These are phyloP conservation scores for Ailanthus altissimus DNA, from an alignment of 345 rosid genomes.

Conservation along the genomic window DNA sequence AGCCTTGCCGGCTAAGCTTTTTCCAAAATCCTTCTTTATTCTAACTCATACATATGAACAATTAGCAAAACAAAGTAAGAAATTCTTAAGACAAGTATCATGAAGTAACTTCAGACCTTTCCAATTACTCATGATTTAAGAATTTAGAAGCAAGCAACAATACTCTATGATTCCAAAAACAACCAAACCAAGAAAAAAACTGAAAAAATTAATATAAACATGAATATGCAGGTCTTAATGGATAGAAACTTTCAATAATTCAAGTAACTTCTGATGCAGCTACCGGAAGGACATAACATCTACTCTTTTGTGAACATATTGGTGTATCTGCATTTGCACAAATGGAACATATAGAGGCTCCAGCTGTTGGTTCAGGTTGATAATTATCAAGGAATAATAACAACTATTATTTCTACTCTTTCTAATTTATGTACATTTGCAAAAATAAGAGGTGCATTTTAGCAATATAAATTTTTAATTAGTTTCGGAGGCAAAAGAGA, in stretches of 20 bases:
- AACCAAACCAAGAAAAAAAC: background rate
- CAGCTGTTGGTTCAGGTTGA: background rate
- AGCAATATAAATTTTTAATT: constrained; percentile 5
- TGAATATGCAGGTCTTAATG: background rate
- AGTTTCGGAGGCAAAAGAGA: constrained; percentile 9
- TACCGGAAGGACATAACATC: background rate
- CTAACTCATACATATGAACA: background rate
- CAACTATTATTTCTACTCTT: background rate
- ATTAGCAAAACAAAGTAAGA: background rate
- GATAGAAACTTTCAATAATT: background rate
- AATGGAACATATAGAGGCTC: background rate
- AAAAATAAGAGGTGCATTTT: background rate
- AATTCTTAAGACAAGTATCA: background rate
- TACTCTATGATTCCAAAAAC: background rate
- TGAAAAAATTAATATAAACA: background rate
- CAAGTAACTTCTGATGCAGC: background rate
- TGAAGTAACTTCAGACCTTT: background rate
- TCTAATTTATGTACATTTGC: background rate
- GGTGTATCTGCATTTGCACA: constrained; percentile 9
- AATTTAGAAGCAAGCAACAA: background rate
- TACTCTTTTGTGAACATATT: background rate
- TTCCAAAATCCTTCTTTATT: too few species aligned
- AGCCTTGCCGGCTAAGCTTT: too few species aligned
- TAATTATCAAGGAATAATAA: background rate
- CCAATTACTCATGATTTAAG: background rate